Conservation (phyloP, 345 rosid species). For the Moringa oleifera region DNA sequence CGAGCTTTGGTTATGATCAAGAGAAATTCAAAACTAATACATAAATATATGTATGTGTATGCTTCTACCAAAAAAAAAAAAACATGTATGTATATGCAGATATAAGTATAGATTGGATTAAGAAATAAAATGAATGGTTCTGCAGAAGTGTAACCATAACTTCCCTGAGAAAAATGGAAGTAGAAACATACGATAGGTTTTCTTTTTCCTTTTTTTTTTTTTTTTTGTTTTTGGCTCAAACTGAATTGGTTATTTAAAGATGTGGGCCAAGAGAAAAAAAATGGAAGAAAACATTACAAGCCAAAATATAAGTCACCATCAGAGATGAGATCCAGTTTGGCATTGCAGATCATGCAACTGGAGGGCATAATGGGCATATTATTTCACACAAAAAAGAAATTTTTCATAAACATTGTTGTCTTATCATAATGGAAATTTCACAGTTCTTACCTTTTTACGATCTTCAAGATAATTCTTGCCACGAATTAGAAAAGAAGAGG, state of each 20-base stretch:
- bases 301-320: neutral
- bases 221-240: too few relatives aligned
- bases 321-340: neutral
- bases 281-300: constrained; percentile 1
- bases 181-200: neutral
- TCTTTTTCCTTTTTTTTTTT: too few relatives aligned
- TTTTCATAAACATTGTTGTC: constrained; percentile 2
- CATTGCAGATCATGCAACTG: neutral
- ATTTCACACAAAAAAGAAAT: neutral
- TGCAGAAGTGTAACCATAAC: neutral
- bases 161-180: neutral
- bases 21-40: too few relatives aligned
- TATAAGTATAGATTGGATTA: too few relatives aligned
- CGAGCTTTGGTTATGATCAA: too few relatives aligned
- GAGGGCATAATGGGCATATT: constrained; percentile 1
- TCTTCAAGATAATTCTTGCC: constrained; percentile 77
- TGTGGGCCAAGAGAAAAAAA: neutral
- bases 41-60: too few relatives aligned
- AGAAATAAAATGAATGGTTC: neutral
- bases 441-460: constrained; percentile 59
- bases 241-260: neutral
- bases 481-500: constrained; percentile 79
- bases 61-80: too few relatives aligned
- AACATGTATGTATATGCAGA: too few relatives aligned
- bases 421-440: constrained; percentile 5